Evolutionary conservation across 345 rosid genomes (phyloP), one percentile per base, ranked within the genome.

Genomic region (Eutrema yunnanense): DNA sequence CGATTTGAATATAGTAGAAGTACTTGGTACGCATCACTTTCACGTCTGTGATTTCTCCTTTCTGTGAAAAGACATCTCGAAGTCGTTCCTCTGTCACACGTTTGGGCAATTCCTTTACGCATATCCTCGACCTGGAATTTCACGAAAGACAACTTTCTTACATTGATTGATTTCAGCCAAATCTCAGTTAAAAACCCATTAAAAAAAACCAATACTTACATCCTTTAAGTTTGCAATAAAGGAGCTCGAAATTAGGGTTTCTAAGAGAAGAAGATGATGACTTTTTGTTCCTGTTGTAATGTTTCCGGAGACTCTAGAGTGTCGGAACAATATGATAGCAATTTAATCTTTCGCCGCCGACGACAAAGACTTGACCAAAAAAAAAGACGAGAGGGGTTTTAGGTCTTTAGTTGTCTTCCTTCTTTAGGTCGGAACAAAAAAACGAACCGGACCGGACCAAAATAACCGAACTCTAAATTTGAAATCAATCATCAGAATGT

Each of bases 21-120:
- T 84, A 94, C 98, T 50, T 79, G 74, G 96, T 83, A 29, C 96
- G 92, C 84, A 91, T 85, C 27, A 88, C 79, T 82, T 84, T 90
- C 34, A 82, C 87, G 40, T 92, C 97, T 0, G 93, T 95, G 40
- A 90, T 79, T 77, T 95, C 97, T 65, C 96, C 97, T 61, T 87
- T 92, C 83, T 78, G 81, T 2, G 99, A 90, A 71, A 90, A 90
- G 27, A 79, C 13, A 26, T 87, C 92, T 5, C 90, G 84, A 34
- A 95, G 82, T 22, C 86, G 86, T 59, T 83, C 89, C 82, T 84
- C 97, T 9, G 73, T 71, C 51, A 85, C 83, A 65, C 83, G 73
- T 67, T 83, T 88, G 4, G 99, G 93, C 70, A 95, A 80, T 79
- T 82, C 87, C 81, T 92, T 95, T 56, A 92, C 90, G 60, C 90